These are phyloP conservation scores for Cadophora sp. DNA, from an alignment of 2,329 filamentous ascomycete genomes.

Conservation along the genomic window DNA sequence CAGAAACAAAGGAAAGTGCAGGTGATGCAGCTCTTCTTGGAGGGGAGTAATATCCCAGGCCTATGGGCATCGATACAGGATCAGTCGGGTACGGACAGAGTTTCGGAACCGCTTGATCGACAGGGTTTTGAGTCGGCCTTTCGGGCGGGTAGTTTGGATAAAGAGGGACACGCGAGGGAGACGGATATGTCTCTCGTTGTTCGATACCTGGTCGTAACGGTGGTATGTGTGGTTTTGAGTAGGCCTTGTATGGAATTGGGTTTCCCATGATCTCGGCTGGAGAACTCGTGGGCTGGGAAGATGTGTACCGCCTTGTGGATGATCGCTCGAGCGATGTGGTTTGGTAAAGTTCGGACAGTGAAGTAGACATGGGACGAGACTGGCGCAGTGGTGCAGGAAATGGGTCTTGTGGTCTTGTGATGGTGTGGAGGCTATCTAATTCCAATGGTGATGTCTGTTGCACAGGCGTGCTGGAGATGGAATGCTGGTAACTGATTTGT, in stretches of 20 bases:
- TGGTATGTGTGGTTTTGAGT: slow-evolving; percentile 11
- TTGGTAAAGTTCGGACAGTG: background rate
- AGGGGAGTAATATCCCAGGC: background rate
- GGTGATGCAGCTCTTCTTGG: slow-evolving; percentile 7
- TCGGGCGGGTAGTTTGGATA: background rate
- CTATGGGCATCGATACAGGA: background rate
- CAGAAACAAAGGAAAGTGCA: slow-evolving; percentile 3
- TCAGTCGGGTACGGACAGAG: slow-evolving; percentile 2
- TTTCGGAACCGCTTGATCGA: background rate
- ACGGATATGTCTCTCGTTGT: background rate
- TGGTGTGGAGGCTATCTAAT: background rate
- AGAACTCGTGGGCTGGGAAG: background rate
- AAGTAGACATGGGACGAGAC: background rate
- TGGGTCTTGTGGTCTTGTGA: background rate
- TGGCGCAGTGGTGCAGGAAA: background rate
- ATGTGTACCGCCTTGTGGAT: background rate
- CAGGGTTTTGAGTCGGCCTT: background rate
- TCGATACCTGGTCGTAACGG: background rate
- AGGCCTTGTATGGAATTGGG: background rate
- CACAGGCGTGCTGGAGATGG: background rate
- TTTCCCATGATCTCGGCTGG: background rate
- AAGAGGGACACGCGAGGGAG: background rate
- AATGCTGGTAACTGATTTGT: background rate
- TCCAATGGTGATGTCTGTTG: background rate
- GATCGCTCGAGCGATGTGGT: background rate